Conservation (phyloP, 495 filamentous ascomycete species). For the Tetracladium setigerum region DNA sequence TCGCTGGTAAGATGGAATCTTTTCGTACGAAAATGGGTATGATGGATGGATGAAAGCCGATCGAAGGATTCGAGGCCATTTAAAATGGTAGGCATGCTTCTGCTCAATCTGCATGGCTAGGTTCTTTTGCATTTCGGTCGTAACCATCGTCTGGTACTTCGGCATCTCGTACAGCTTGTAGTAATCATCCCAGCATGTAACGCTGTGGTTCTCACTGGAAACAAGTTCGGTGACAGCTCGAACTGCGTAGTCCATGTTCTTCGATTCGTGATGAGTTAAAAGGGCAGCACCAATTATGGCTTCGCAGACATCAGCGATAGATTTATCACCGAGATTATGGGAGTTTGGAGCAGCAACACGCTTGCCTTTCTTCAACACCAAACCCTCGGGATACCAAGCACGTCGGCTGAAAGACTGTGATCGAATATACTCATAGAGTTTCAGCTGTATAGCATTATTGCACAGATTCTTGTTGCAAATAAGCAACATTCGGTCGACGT, state of each 20-base stretch:
- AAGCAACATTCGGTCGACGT: slow-evolving; percentile 84
- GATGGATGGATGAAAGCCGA: slow-evolving; percentile 90
- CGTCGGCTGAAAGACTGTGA: slow-evolving; percentile 72
- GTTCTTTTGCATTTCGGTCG: slow-evolving; percentile 57
- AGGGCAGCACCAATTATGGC: slow-evolving; percentile 88
- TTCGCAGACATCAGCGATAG: slow-evolving; percentile 95
- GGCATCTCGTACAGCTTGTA: slow-evolving; percentile 62
- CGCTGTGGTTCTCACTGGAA: slow-evolving; percentile 55
- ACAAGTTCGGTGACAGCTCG: slow-evolving; percentile 76
- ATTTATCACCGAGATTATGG: slow-evolving; percentile 77
- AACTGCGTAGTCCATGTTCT: slow-evolving; percentile 72
- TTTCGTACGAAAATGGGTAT: slow-evolving; percentile 60
- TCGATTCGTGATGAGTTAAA: slow-evolving; percentile 47
- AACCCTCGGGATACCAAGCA: slow-evolving; percentile 76
- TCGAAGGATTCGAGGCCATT: slow-evolving; percentile 64
- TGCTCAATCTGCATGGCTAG: slow-evolving; percentile 56
- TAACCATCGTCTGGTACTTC: slow-evolving; percentile 52
- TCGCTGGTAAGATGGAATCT: slow-evolving; percentile 82
- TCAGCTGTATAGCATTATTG: slow-evolving; percentile 58
- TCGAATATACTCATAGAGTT: slow-evolving; percentile 72
- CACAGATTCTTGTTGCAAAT: slow-evolving; percentile 91
- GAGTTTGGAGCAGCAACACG: slow-evolving; percentile 30
- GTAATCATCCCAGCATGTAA: slow-evolving; percentile 66
- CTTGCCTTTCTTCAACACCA: slow-evolving; percentile 45
- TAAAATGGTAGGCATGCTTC: slow-evolving; percentile 74